Base-by-base conservation (phyloP, 2,329 filamentous ascomycete genomes). In the Aspergillus sp. region DNA sequence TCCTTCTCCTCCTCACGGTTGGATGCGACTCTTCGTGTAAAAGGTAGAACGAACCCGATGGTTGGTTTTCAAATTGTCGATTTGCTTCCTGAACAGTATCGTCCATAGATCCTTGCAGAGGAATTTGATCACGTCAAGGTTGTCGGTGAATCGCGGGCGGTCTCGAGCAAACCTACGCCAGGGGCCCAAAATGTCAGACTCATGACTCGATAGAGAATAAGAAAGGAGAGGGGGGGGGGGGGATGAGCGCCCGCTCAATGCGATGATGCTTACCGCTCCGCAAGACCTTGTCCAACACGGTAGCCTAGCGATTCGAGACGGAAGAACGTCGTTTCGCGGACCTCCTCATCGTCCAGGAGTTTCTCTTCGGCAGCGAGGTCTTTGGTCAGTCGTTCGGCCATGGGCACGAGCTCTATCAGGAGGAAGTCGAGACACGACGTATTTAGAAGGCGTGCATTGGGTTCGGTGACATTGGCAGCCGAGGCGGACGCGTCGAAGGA, bases 61-160 rank as follows among this genome's bases (percentile, higher is more conserved):
- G 73, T 99, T 99, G 9, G 95, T 99, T 79, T 99, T 99, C 51
- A 99, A 83, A 74, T 99, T 99, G 77, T 99, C 95, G 71, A 99
- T 91, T 76, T 98, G 96, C 78, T 99, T 99, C 73, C 91, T 85
- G 77, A 97, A 99, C 16, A 97, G 86, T 20, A 98, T 83, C 36
- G 87, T 92, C 95, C 95, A 99, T 49, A 99, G 83, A 75, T 99
- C 95, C 81, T 99, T 99, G 85, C 95, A 99, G 53, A 99, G 83
- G 72, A 99, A 98, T 76, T 99, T 99, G 75, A 99, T 99, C 53
- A 93, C 90, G 73, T 98, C 95, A 47, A 99, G 86, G 4, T 93
- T 93, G 69, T 96, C 92, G 62, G 89, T 91, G 73, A 97, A 96
- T 52, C 92, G 90, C 46, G 94, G 92, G 54, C 92, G 85, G 74